Conservation (phyloP, 257 asterid species). For the Pogostemon cablin region DNA sequence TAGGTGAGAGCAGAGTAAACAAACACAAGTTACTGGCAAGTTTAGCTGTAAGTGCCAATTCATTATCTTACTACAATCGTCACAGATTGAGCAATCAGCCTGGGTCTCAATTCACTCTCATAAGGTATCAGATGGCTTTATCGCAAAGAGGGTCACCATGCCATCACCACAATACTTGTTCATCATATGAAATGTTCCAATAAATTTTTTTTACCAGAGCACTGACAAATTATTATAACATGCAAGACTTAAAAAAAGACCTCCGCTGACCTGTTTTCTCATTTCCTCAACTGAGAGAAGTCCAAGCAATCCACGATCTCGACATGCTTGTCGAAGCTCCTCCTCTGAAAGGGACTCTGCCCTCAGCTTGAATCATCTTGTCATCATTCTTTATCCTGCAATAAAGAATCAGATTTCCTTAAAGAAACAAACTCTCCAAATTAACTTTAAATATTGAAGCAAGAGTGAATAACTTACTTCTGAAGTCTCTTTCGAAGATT, state of each 20-base stretch:
- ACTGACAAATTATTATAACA: constrained; percentile 17
- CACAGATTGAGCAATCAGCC: constrained; percentile 12
- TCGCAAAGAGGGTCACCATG: background rate
- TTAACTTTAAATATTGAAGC: constrained; percentile 9
- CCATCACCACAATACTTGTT: constrained; percentile 8
- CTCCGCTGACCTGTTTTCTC: constrained; percentile 82
- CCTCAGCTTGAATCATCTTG: constrained; percentile 88
- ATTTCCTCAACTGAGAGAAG: constrained; percentile 86
- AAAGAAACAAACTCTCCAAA: constrained; percentile 4
- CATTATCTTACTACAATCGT: background rate
- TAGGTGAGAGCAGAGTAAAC: constrained; percentile 16
- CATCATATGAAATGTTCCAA: constrained; percentile 14
- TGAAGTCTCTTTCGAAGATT: constrained; percentile 84
- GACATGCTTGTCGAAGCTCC: constrained; percentile 97
- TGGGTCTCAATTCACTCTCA: constrained; percentile 15
- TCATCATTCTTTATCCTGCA: constrained; percentile 88
- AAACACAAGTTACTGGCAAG: constrained; percentile 15
- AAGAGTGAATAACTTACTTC: constrained; percentile 50
- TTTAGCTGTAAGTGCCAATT: background rate
- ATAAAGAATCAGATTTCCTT: constrained; percentile 20
- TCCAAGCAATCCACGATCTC: constrained; percentile 96
- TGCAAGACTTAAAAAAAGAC: constrained; percentile 12
- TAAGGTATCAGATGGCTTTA: constrained; percentile 10
- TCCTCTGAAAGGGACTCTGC: constrained; percentile 90
- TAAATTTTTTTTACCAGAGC: constrained; percentile 13